Evolutionary conservation across 495 filamentous ascomycete species (phyloP), one percentile per base, ranked within the genome.

Genomic region (Mytilinidion resinicola): DNA sequence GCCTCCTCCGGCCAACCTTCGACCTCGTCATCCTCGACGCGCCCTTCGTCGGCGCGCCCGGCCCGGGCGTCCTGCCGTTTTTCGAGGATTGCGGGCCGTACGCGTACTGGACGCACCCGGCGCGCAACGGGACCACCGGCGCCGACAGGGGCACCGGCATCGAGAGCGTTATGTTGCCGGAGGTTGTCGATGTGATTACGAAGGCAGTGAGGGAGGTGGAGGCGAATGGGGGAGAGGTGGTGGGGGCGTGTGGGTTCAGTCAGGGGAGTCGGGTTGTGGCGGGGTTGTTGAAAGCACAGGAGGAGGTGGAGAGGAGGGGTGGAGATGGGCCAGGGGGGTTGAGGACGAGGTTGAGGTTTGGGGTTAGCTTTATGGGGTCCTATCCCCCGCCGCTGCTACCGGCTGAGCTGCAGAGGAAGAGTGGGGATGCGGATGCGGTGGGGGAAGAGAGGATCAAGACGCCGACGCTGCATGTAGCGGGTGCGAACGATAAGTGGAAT

Each of bases 221-320:
- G 8, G 19, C 35, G 3, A 17, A 38, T 2, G 57, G 57, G 10
- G 36, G 53, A 10, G 34, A 49, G 15, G 62, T 65, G 12, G 62
- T 56, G 3, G 62, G 62, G 1, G 14, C 56, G 19, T 46, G 60
- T 8, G 57, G 53, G 19, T 65, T 65, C 33, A 46, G 30, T 1
- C 62, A 65, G 39, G 62, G 62, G 8, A 61, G 57, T 15, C 36
- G 58, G 7, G 53, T 65, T 2, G 57, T 57, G 14, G 57, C 62
- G 1, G 62, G 62, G 12, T 33, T 65, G n/a, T 25, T 65, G 34
- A 52, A 51, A 2, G 46, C 46, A 25, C 46, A 49, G 17, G 62
- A 49, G 20, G 21, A 25, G 46, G 12, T 9, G 21, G 17, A 49
- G 46, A 25, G 46, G 17, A 3, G 46, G 14, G 46, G 19, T 25